Evolutionary conservation across 2,329 filamentous ascomycete species (phyloP), one percentile per base, ranked within the genome.

Genomic region (Trichoderma sp.): DNA sequence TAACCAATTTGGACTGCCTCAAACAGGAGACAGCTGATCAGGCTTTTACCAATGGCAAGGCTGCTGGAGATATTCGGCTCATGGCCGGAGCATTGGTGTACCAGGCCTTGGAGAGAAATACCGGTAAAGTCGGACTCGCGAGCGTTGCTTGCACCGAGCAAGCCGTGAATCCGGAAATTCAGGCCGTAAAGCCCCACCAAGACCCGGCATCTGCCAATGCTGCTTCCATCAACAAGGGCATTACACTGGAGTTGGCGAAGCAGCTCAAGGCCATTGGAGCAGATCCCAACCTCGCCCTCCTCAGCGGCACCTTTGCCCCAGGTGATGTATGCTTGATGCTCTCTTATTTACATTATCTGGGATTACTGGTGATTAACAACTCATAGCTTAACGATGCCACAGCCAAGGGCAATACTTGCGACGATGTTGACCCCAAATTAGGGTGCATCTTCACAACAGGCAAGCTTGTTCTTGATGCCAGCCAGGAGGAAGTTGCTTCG

Each of bases 61-160:
- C 54, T 27, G 54, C 54, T 27, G 29, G 29, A 58, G 54, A 58
- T 8, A 10, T 58, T 37, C 34, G 54, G 27, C 22, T 58, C 19
- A 58, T 58, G 54, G 54, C 54, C n/a, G 54, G 54, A 39, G 54
- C 54, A n/a, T 39, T 58, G 54, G 34, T 58, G 12, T 58, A 58
- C 22, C 54, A 58, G 19, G 54, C 54, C 19, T 9, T 58, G 22
- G 54, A 58, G 54, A 58, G 54, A 3, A 58, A 48, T 22, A 48
- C 42, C 19, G 42, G 42, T 10, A 48, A 48, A 48, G 42, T 48
- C 10, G 42, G 42, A 13, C 42, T 48, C 10, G 42, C 19, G 2
- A 48, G 42, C 22, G 42, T 48, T 13, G 22, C 42, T 22, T 48
- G 42, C 42, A 48, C 19, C 13, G 42, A 48, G 12, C 5, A 6